Evolutionary conservation across 2,329 filamentous ascomycete species (phyloP).

Genomic region (Eutypa lata): DNA sequence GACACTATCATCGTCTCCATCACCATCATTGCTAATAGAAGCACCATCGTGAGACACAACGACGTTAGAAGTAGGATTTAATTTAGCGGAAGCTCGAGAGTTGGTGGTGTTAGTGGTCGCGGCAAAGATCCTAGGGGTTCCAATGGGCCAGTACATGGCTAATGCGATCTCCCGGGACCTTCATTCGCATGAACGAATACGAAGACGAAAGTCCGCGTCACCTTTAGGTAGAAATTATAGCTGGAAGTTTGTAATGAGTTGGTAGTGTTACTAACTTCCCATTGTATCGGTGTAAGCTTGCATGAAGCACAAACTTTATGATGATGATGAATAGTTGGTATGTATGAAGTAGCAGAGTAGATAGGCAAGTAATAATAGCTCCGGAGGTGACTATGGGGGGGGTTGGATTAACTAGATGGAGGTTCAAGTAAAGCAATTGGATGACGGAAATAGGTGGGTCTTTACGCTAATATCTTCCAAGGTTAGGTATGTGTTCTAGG

Average conservation of each 20-base stretch:
- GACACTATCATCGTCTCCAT: constrained; percentile 17
- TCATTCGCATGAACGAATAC: constrained; percentile 25
- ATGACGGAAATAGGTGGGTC: too few relatives aligned
- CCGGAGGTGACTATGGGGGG: too few relatives aligned
- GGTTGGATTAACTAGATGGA: too few relatives aligned
- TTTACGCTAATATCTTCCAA: too few relatives aligned
- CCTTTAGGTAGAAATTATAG: constrained; percentile 6
- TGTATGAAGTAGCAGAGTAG: too few relatives aligned
- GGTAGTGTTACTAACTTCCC: constrained; percentile 14
- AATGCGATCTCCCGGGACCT: constrained; percentile 29
- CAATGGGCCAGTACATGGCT: constrained; percentile 89
- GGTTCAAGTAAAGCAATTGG: too few relatives aligned
- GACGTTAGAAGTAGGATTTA: constrained; percentile 32
- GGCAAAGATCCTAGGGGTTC: constrained; percentile 79
- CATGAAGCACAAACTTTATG: too few relatives aligned
- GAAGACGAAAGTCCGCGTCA: constrained; percentile 1
- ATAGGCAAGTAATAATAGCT: too few relatives aligned
- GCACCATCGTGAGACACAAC: constrained; percentile 62
- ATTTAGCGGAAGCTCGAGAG: constrained; percentile 43
- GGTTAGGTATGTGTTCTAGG: too few relatives aligned
- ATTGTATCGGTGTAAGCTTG: background rate
- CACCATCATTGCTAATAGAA: constrained; percentile 30
- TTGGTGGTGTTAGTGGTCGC: constrained; percentile 71
- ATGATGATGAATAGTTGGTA: too few relatives aligned
- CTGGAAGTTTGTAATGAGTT: constrained; percentile 7